Conservation (phyloP, 176 grass and related monocot genomes). For the Dendrocalamus sinicus region DNA sequence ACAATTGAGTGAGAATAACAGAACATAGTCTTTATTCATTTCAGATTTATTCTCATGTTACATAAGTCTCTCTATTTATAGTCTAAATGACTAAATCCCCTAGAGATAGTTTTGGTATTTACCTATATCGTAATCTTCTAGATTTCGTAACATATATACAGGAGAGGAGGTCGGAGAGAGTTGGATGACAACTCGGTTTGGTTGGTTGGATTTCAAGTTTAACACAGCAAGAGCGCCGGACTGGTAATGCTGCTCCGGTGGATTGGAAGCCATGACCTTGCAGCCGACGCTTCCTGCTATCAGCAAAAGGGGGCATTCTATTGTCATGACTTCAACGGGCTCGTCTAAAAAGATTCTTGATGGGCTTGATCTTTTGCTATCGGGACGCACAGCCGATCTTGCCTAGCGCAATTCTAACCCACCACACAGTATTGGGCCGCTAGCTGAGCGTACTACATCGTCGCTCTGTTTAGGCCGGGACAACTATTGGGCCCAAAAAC, state of each 20-base stretch:
- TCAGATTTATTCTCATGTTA: too few relatives aligned
- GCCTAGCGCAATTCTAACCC: not conserved
- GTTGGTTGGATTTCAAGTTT: not conserved
- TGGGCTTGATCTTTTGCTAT: not conserved
- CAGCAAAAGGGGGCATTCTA: not conserved
- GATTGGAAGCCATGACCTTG: not conserved
- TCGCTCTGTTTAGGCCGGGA: too few relatives aligned
- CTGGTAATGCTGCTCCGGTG: not conserved
- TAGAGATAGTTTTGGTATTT: too few relatives aligned
- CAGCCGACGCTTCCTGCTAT: not conserved
- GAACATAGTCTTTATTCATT: too few relatives aligned
- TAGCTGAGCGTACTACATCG: not conserved
- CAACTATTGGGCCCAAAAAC: too few relatives aligned
- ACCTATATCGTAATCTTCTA: too few relatives aligned
- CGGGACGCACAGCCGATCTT: not conserved
- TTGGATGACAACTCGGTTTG: not conserved
- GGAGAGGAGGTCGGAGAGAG: too few relatives aligned
- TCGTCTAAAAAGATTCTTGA: not conserved
- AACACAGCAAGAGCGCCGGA: not conserved
- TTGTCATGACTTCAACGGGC: not conserved
- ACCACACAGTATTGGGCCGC: not conserved
- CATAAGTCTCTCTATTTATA: too few relatives aligned
- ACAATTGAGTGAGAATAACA: too few relatives aligned
- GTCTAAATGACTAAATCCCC: too few relatives aligned
- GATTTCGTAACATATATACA: too few relatives aligned